Conservation (phyloP, 1,284 basidiomycete genomes). For the Naganishia liquefaciens region DNA sequence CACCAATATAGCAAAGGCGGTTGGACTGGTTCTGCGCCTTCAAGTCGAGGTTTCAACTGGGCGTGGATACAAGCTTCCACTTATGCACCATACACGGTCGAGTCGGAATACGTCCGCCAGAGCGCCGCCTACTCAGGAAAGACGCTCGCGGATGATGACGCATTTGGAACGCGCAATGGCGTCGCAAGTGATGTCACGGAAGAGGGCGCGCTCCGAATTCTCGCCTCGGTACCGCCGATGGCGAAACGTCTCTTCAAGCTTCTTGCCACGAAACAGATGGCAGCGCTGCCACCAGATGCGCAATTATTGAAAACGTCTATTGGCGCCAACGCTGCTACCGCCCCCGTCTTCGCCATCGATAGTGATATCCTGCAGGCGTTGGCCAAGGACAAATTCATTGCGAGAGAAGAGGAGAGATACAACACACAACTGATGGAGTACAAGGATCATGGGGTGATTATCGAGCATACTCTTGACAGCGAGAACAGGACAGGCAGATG, state of each 20-base stretch:
- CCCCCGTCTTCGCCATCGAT: constrained; percentile 51
- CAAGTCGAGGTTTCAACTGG: constrained; percentile 68
- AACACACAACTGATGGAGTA: constrained; percentile 81
- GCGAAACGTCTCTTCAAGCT: constrained; percentile 75
- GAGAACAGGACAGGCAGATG: constrained; percentile 53
- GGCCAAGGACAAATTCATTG: constrained; percentile 71
- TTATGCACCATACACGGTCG: constrained; percentile 73
- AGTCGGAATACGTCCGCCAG: constrained; percentile 60
- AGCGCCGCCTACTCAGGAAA: constrained; percentile 39
- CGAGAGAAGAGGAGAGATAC: constrained; percentile 79
- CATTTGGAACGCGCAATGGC: constrained; percentile 26
- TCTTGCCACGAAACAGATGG: constrained; percentile 67
- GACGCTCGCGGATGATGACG: constrained; percentile 36
- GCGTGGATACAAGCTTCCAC: constrained; percentile 87
- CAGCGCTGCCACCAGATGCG: constrained; percentile 56
- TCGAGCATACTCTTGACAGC: constrained; percentile 56
- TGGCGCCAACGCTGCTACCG: constrained; percentile 36
- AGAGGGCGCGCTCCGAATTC: constrained; percentile 76
- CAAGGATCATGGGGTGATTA: constrained; percentile 79
- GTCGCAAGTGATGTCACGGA: constrained; percentile 64
- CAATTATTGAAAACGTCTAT: constrained; percentile 34
- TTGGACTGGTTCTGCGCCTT: constrained; percentile 37
- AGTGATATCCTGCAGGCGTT: constrained; percentile 48
- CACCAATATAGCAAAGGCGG: constrained; percentile 35
- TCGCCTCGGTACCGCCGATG: constrained; percentile 80